Base-by-base conservation (phyloP, 2,329 filamentous ascomycete species). In the Fusarium sp. region DNA sequence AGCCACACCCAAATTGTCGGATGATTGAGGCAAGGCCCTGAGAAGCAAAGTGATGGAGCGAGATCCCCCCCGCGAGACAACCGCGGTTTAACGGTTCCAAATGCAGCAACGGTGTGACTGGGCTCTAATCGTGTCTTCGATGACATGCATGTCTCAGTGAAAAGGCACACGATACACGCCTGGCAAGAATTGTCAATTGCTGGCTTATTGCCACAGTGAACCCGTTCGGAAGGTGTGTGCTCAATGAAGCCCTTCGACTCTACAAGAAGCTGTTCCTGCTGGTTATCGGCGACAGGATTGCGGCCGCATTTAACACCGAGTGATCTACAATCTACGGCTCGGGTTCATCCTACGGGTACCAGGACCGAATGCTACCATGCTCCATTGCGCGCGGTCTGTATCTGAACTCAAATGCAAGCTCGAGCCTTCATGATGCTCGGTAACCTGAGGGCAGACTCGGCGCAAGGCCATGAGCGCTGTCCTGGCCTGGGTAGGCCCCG, bases 1-100 rank as follows among this genome's bases (percentile, higher is more conserved):
- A 62, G 65, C 65, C 68, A 68, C 68, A 68, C 54, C 68, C 62
- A 68, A 51, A 38, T 38, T 54, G 60, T 68, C 65, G 62, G 68
- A 66, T 66, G 66, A 64, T 64, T 36, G 57, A 57, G 60, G 62
- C 60, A 67, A 64, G 62, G 50, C 50, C 42, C 59, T 50, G 65
- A 61, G 58, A 58, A 58, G 51, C 23, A 42, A 40, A 49, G n/a
- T 33, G 58, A 62, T 38, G 56, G 64, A 53, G 38, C 31, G 29
- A 54, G 31, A 33, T 33, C 49, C 49, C 49, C 27, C 27, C 27
- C 16, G 49, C 49, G 44, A 49, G 38, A 20, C 53, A 54, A n/a
- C 38, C 38, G 31, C 44, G 53, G 34, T 51, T 59, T 25, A 38
- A 38, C 18, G 6, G 54, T 58, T 18, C 29, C 33, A 13, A 40